phyloP scores from a whole-genome alignment of 495 filamentous ascomycete genomes.

The Aspergillus indologenus region DNA sequence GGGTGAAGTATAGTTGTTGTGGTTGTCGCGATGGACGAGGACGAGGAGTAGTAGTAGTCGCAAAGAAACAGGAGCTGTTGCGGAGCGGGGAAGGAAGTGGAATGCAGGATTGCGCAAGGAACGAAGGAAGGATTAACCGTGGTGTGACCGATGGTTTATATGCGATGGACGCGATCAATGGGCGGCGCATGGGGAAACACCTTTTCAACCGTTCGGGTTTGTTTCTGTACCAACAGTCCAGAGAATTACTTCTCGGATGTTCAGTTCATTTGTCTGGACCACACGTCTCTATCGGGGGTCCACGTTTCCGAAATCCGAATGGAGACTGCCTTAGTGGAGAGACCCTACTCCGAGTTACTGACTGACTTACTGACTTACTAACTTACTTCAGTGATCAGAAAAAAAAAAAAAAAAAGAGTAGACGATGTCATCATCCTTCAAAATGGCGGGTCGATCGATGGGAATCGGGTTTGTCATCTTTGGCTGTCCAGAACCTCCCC shows the following conservation, averaged over 20 bases:
- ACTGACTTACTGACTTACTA: too few relatives aligned
- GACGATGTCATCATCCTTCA: slow-evolving; percentile 3
- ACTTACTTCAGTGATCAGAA: too few relatives aligned
- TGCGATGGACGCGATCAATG: not conserved
- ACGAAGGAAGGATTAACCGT: not conserved
- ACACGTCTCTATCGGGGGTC: too few relatives aligned
- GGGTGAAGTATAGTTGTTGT: not conserved
- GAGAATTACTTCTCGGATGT: not conserved
- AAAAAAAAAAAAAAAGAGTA: not conserved
- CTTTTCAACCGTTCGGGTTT: too few relatives aligned
- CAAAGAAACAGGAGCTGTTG: not conserved
- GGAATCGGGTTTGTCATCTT: not conserved
- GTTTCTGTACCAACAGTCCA: not conserved
- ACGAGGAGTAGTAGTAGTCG: too few relatives aligned
- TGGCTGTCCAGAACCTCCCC: not conserved
- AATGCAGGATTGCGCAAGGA: not conserved
- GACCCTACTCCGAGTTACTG: too few relatives aligned
- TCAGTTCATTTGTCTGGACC: too few relatives aligned
- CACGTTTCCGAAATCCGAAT: too few relatives aligned
- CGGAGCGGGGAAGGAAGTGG: not conserved
- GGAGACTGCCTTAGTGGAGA: too few relatives aligned
- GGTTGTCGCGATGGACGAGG: not conserved
- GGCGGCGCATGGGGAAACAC: not conserved
- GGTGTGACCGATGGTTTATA: not conserved
- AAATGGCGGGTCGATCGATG: slow-evolving; percentile 1